Base-by-base conservation (phyloP, 306 rosid genomes). In the Medicago arabica region DNA sequence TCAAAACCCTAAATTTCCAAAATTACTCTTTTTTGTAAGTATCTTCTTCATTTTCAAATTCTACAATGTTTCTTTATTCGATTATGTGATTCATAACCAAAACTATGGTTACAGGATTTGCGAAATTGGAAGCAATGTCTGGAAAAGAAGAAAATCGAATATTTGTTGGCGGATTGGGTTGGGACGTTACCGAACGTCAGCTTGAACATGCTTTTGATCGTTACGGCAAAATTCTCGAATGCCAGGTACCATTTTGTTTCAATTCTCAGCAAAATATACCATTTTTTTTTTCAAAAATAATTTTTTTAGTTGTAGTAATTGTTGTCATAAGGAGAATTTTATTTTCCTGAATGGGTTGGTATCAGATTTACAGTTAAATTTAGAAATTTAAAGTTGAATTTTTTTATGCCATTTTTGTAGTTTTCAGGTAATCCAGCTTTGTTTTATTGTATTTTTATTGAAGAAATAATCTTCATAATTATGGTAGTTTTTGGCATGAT, bases 141-240 rank as follows among this genome's bases (percentile, higher is more conserved):
- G 91, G 86, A 60, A 92, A 90, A 75, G 97, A 95, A 71, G 99
- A 89, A 11, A 87, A 88, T 71, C 88, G 98, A 46, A 90, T 96
- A 65, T 96, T 92, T 73, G 98, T 96, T 2, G 98, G 99, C 44
- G 99, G 99, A 7, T 77, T 96, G 78, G 84, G 96, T 46, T 92
- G 91, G 97, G 89, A 96, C 57, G 88, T 92, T 10, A 80, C 98
- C 2, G 97, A 96, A 88, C 96, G 92, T 84, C 93, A 96, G 87
- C 92, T 96, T 25, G 97, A 90, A 63, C 89, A 78, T 67, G 93
- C 96, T 62, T 90, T 96, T 77, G 76, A 21, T 44, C 98, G 96
- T 41, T 96, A 83, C 76, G 99, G 98, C 55, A 96, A 90, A 82
- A 85, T 96, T 39, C 49, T 84, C 3, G 98, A 96, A 81, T 79